Evolutionary conservation across 768 basidiomycete genomes (phyloP).

Genomic region (Agaricus sinodeliciosus): DNA sequence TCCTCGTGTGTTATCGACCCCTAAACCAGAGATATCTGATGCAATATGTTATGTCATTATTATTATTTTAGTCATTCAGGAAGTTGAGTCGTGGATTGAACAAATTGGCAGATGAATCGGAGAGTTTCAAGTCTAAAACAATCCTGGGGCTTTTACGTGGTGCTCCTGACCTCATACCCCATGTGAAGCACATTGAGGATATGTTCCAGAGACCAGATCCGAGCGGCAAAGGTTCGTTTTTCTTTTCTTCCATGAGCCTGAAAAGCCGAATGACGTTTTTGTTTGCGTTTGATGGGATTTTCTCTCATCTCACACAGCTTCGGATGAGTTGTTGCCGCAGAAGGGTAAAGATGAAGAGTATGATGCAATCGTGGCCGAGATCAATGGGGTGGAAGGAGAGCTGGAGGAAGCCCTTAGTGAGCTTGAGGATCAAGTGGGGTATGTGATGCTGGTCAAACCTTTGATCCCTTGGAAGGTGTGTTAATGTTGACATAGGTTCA

Average conservation of each 20-base stretch:
- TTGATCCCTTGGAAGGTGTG: not conserved
- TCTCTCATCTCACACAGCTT: constrained; percentile 29
- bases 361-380: constrained; percentile 70
- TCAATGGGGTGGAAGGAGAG: constrained; percentile 59
- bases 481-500: constrained; percentile 19
- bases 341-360: constrained; percentile 85
- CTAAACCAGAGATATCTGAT: not conserved
- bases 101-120: constrained; percentile 55
- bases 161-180: constrained; percentile 71
- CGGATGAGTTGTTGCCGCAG: constrained; percentile 68
- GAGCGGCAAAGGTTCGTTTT: constrained; percentile 45
- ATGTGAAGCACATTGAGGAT: constrained; percentile 65
- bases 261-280: not conserved
- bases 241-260: not conserved
- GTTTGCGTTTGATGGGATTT: not conserved
- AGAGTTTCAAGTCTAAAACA: constrained; percentile 70
- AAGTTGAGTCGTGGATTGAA: constrained; percentile 62
- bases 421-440: constrained; percentile 67
- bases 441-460: constrained; percentile 10
- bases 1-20: not conserved
- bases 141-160: constrained; percentile 69
- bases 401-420: constrained; percentile 64
- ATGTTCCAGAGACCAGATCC: constrained; percentile 51
- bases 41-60: not conserved
- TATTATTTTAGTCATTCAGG: constrained; percentile 56